A percentile compares a stretch with the other conserved stretches of the same genome.
These are phyloP conservation scores for Pestalotiopsis sp. DNA, from an alignment of 2,329 filamentous ascomycete genomes.

Conservation along the genomic window DNA sequence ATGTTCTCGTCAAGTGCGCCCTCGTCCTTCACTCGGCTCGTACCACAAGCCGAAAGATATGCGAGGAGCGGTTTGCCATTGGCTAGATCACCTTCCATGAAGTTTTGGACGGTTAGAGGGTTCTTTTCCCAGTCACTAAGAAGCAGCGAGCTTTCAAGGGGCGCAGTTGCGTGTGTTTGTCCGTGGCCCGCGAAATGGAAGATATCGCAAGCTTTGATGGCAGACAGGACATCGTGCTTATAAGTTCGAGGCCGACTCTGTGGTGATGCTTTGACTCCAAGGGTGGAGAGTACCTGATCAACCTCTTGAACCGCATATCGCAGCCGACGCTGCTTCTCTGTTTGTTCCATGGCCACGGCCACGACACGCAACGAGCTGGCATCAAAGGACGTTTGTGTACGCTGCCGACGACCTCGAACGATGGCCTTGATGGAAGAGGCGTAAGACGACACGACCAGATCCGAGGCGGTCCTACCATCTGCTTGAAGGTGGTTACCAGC, in stretches of 20 bases:
- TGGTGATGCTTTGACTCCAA: neutral
- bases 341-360: neutral
- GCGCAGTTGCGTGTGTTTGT: constrained; percentile 25
- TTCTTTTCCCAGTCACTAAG: neutral
- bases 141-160: constrained; percentile 26
- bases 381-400: neutral
- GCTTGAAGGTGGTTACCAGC: neutral
- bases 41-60: neutral
- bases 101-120: neutral
- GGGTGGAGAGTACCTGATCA: neutral
- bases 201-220: constrained; percentile 31
- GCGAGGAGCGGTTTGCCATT: neutral
- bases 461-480: neutral
- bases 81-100: no score
- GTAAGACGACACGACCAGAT: neutral
- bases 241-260: neutral
- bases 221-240: constrained; percentile 26
- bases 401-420: neutral
- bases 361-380: neutral
- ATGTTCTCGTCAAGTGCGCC: neutral
- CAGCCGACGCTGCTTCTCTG: neutral
- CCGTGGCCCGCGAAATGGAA: constrained; percentile 47
- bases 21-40: neutral
- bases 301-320: neutral
- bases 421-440: neutral